Conservation (phyloP, 2,329 filamentous ascomycete genomes). For the Penicillium sp. region DNA sequence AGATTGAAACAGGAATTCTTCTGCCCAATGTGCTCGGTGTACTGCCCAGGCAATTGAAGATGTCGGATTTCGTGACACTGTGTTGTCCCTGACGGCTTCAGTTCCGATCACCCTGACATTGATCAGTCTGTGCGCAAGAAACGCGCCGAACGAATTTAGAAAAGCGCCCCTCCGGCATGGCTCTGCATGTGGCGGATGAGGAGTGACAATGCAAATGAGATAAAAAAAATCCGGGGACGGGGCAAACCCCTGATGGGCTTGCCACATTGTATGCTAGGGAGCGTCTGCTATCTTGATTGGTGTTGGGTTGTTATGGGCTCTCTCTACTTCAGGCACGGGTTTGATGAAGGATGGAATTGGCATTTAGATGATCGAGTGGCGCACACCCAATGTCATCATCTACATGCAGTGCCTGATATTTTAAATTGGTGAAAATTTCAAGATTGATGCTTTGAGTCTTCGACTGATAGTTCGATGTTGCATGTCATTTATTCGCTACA, state of each 20-base stretch:
- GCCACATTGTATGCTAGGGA: neutral
- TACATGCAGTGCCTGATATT: neutral
- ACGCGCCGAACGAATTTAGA: neutral
- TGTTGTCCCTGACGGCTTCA: neutral
- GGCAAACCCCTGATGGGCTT: neutral
- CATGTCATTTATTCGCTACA: neutral
- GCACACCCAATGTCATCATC: neutral
- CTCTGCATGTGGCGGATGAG: neutral
- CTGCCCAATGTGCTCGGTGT: neutral
- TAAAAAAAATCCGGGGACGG: neutral
- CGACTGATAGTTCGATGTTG: neutral
- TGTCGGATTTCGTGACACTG: neutral
- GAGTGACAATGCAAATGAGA: neutral
- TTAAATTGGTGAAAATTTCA: accelerated
- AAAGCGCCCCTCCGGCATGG: neutral
- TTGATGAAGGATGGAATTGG: neutral
- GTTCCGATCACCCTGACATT: neutral
- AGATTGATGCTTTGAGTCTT: neutral
- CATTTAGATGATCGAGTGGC: neutral
- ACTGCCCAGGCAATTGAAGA: neutral
- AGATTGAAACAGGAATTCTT: neutral
- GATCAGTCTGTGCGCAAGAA: neutral
- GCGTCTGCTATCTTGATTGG: neutral
- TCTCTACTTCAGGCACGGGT: neutral
- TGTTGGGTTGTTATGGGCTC: neutral